phyloP scores from a whole-genome alignment of 2,329 filamentous ascomycete species.

The Claviceps capensis region DNA sequence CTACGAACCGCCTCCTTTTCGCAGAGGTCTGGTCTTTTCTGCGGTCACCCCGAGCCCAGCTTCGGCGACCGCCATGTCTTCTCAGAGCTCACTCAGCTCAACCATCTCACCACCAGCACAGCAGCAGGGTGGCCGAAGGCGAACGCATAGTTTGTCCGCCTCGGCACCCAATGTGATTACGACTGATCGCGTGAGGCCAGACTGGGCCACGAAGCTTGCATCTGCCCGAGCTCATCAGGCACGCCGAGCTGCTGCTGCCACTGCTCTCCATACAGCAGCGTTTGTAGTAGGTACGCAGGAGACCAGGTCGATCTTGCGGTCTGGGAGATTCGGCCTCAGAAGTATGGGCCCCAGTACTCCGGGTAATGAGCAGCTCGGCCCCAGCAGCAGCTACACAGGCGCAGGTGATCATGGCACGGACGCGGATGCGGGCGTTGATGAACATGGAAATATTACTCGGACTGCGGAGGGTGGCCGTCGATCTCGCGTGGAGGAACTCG shows the following conservation, averaged over 20 bases:
- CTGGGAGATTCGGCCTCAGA: conserved; percentile 44
- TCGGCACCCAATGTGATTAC: conserved; percentile 78
- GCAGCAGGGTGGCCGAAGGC: conserved; percentile 25
- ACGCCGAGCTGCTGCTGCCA: conserved; percentile 79
- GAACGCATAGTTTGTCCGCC: conserved; percentile 57
- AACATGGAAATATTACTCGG: conserved; percentile 10
- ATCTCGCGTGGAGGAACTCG: conserved; percentile 66
- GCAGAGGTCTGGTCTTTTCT: conserved; percentile 64
- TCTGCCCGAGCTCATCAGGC: conserved; percentile 75
- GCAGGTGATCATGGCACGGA: conserved; percentile 13
- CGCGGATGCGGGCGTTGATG: conserved; percentile 11
- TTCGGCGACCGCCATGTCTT: conserved; percentile 64
- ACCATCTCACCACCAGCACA: conserved; percentile 28
- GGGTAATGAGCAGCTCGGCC: conserved; percentile 9
- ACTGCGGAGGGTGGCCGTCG: conserved; percentile 19
- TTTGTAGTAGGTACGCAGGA: conserved; percentile 66
- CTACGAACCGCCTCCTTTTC: conserved; percentile 79
- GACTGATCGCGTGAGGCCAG: conserved; percentile 81
- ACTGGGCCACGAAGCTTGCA: conserved; percentile 84
- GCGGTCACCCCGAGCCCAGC: conserved; percentile 25
- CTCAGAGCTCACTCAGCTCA: conserved; percentile 65
- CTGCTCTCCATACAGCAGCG: conserved; percentile 85
- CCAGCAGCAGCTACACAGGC: not conserved
- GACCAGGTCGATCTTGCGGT: conserved; percentile 30
- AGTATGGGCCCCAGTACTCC: conserved; percentile 23